Base-by-base conservation (phyloP, 2,329 filamentous ascomycete species). In the Penicillium sp. region DNA sequence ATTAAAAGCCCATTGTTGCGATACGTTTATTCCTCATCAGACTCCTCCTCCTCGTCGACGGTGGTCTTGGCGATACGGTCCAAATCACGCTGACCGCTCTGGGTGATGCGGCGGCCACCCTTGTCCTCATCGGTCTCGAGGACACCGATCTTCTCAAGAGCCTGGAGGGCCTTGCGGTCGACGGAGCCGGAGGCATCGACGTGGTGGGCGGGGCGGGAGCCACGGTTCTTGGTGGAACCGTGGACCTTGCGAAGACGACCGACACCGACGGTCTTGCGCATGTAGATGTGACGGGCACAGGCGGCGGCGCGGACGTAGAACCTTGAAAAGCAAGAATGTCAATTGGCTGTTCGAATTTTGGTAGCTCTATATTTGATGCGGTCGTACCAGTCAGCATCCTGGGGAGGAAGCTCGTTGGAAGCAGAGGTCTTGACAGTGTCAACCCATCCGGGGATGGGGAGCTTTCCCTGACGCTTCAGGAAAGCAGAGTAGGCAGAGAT, bases 211-310 rank as follows among this genome's bases (percentile, higher is more conserved):
- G 93, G 93, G 64, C 86, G 83, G 66, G 83, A 83, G 68, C 93
- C 93, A 66, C 93, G 89, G 86, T 97, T 98, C 85, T 95, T 96
- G 80, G 87, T 86, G 66, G 83, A 86, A 68, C 89, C 93, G 83
- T 98, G 93, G 61, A 86, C 87, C 81, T 95, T 95, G 76, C 91
- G 87, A 67, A 98, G 84, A 72, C 93, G 89, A 77, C 93, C 93
- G 65, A 98, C 88, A 82, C 93, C 93, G 72, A 98, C 90, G 59
- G 90, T 96, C 83, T 98, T 98, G 80, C 93, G 87, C 75, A 98
- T 82, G 83, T 98, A 98, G 81, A 98, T 85, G 82, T 97, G 91
- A 72, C 90, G 89, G 70, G 93, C 93, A 72, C 98, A 85, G 63
- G 91, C 84, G 67, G 93, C 93, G 68, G 91, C 90, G 72, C 93